Conservation (phyloP, 306 rosid species). For the Trifolium dubium region DNA sequence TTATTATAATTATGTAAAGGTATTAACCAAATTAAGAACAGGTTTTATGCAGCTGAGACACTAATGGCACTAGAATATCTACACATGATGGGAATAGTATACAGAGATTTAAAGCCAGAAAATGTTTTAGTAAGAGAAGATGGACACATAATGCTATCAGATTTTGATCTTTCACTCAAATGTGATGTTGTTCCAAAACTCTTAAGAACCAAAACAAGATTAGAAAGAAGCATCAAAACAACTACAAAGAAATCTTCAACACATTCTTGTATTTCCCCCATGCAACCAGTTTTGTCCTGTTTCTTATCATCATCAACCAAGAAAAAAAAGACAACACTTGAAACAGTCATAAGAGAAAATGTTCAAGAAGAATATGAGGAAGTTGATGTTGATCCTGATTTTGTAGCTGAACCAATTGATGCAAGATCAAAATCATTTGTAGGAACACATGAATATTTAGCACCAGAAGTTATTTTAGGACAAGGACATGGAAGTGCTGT, state of each 20-base stretch:
- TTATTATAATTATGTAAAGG: not conserved
- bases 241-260: constrained; percentile 48
- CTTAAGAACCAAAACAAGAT: constrained; percentile 49
- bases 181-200: constrained; percentile 92
- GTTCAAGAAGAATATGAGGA: constrained; percentile 54
- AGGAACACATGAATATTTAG: constrained; percentile 92
- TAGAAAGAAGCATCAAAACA: constrained; percentile 42
- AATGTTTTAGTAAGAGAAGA: constrained; percentile 91
- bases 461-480: constrained; percentile 92
- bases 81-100: constrained; percentile 98
- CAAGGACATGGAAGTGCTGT: constrained; percentile 97
- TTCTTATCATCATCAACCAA: constrained; percentile 59
- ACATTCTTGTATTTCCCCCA: constrained; percentile 71
- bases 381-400: constrained; percentile 66
- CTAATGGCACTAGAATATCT: constrained; percentile 85
- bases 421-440: constrained; percentile 89
- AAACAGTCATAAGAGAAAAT: constrained; percentile 66
- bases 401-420: constrained; percentile 86
- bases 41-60: constrained; percentile 95
- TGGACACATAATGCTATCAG: constrained; percentile 95
- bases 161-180: constrained; percentile 91
- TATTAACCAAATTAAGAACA: constrained; percentile 35
- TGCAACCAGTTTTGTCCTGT: constrained; percentile 88
- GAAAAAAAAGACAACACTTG: constrained; percentile 57
- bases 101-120: constrained; percentile 96